Evolutionary conservation across 2,329 filamentous ascomycete genomes (phyloP), one percentile per base, ranked within the genome.

Genomic region (Fusarium sp.): DNA sequence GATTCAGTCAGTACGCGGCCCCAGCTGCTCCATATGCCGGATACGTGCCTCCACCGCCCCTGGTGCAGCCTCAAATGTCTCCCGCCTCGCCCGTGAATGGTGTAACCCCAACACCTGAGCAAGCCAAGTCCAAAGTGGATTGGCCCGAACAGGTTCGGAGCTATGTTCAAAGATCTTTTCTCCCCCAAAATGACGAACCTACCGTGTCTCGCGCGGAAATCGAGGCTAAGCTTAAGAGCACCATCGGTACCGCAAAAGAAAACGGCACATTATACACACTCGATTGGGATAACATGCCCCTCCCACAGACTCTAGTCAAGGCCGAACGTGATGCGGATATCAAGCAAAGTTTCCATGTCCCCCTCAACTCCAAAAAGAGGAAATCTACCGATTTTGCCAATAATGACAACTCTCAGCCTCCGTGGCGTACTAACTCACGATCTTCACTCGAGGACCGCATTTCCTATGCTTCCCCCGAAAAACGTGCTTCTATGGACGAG

Each of bases 131-230:
- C 78, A 93, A 92, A 83, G 90, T 92, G 76, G 89, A 92, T 75
- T 98, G 94, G 91, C 91, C 94, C 35, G 85, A 89, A 45, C 89
- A 91, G n/a, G 93, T 98, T 66, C 92, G 94, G 75, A 86, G 88
- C 73, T 98, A 98, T 83, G 95, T 98, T 35, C 92, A 94, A 77
- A 91, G 94, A 77, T 95, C 94, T 30, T 98, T 98, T 79, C 90
- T 93, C 54, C 88, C 90, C 30, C 88, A 90, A 64, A 93, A 94
- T 78, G 84, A 90, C 71, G 87, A 92, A 69, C 77, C 87, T 8
- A 86, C 88, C 41, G 88, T 95, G 48, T 80, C 84, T 54, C 87
- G 88, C 57, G 77, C 86, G 57, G 94, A 97, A 62, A 92, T 98
- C 86, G 92, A 97, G 80, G 85, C 86, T 66, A 97, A 94, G 78